Base-by-base conservation (phyloP, 495 filamentous ascomycete genomes). In the Chaetomidium leptoderma region DNA sequence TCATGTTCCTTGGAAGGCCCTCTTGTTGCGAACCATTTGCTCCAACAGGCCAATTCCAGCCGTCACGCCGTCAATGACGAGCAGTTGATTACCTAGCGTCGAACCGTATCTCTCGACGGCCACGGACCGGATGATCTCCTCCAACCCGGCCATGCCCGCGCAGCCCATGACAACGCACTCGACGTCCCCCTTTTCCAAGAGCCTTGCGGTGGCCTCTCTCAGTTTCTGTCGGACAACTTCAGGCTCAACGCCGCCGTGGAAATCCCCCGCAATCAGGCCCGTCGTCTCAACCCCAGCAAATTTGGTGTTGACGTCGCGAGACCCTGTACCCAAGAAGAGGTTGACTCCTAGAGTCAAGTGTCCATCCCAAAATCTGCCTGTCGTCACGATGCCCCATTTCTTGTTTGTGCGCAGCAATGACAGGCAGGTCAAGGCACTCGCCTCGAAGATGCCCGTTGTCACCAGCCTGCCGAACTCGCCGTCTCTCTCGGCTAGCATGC, bases 91-190 rank as follows among this genome's bases (percentile, higher is more conserved):
- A 0, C 87, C 90, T 46, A 79, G 74, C 14, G 77, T 70, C 42
- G 79, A 72, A 14, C 88, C 89, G 59, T 85, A 83, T 19, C 78
- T 77, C 53, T 85, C 80, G 27, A 81, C 66, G 42, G 87, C 87
- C 2, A 85, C 86, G 36, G 81, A 80, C 49, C 86, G 78, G 43
- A 96, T 90, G 48, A 88, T 86, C 55, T 85, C 79, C 54, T 92
- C 88, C 76, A 97, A 81, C 13, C 92, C 93, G 23, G 83, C 86
- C 93, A 97, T 96, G 5, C 93, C 92, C 39, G 91, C 92, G 74
- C 92, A 96, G 2, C 86, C 87, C 72, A 90, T 77, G 55, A 89
- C 81, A 24, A 90, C 83, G 58, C 87, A 81, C 27, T 80, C 80
- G 0, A 92, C 84, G 4, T 70, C 59, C 0, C 81, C 77, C 9